Conservation (phyloP, 202 grass and related monocot genomes). For the Eragrostis tef region DNA sequence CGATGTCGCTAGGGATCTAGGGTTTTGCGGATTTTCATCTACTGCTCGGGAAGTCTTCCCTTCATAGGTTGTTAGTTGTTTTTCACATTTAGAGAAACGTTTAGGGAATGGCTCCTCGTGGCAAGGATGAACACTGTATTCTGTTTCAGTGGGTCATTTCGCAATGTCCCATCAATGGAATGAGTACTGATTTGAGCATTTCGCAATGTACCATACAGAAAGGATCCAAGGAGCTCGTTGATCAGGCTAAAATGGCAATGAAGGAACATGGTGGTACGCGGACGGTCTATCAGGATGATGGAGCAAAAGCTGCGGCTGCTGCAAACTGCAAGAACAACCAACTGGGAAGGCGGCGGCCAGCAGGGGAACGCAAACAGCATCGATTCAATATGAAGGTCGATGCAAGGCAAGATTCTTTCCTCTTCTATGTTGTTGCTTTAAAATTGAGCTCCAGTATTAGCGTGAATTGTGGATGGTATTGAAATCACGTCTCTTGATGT, state of each 20-base stretch:
- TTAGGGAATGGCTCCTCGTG: background rate
- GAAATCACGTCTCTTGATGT: slow-evolving; percentile 29
- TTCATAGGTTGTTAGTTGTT: background rate
- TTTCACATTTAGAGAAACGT: background rate
- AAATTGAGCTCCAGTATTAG: background rate
- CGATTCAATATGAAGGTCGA: slow-evolving; percentile 43
- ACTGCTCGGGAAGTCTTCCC: background rate
- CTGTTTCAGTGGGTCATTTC: slow-evolving; percentile 32
- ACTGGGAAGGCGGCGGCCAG: slow-evolving; percentile 54
- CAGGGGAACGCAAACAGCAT: slow-evolving; percentile 46
- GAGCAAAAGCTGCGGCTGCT: background rate
- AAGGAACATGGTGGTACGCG: slow-evolving; percentile 31
- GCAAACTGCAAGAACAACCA: slow-evolving; percentile 36
- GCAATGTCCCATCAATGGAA: too few relatives aligned
- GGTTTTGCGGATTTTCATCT: slow-evolving; percentile 25
- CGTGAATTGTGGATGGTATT: slow-evolving; percentile 19
- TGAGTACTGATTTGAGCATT: slow-evolving; percentile 10
- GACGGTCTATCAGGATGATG: slow-evolving; percentile 41
- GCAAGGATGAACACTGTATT: background rate
- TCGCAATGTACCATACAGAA: slow-evolving; percentile 33
- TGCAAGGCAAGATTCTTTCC: slow-evolving; percentile 43
- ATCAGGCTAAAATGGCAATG: slow-evolving; percentile 40
- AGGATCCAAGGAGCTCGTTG: slow-evolving; percentile 45
- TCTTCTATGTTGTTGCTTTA: slow-evolving; percentile 31
- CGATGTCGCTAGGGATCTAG: slow-evolving; percentile 33